Percentiles rank a stretch among this genome's conserved stretches.
phyloP scores from a whole-genome alignment of 331 rosid species.

The Acacia concinna region DNA sequence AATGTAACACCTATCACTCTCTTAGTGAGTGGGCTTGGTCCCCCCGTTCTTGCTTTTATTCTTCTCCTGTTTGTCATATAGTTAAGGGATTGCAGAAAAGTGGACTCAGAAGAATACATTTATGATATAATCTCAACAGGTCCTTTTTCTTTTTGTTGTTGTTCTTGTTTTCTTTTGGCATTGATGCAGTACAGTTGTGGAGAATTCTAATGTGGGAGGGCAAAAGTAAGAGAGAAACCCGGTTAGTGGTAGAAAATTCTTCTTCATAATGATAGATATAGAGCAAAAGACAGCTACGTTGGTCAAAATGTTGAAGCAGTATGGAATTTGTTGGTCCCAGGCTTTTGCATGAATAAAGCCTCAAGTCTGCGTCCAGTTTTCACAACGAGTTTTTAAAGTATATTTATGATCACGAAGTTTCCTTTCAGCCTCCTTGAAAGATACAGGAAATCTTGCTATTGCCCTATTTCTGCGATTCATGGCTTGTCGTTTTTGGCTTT shows the following conservation, averaged over 20 bases:
- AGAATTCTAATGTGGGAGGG: slow-evolving; percentile 18
- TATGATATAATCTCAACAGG: slow-evolving; percentile 9
- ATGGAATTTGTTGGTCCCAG: slow-evolving; percentile 36
- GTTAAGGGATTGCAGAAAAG: not conserved
- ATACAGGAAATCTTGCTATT: slow-evolving; percentile 10
- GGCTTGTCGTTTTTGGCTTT: slow-evolving; percentile 29
- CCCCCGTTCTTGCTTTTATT: slow-evolving; percentile 41
- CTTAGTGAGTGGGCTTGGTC: slow-evolving; percentile 54
- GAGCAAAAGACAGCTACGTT: slow-evolving; percentile 35
- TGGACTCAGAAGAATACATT: not conserved
- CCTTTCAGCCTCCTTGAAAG: slow-evolving; percentile 20
- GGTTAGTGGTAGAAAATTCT: slow-evolving; percentile 26
- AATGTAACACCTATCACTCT: slow-evolving; percentile 38
- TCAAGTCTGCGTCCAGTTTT: slow-evolving; percentile 24
- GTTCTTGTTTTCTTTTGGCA: not conserved
- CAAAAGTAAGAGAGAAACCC: not conserved
- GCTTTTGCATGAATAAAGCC: slow-evolving; percentile 25
- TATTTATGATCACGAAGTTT: slow-evolving; percentile 2
- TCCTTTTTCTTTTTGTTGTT: not conserved
- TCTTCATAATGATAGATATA: slow-evolving; percentile 17
- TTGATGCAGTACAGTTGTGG: slow-evolving; percentile 34
- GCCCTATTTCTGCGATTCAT: slow-evolving; percentile 17
- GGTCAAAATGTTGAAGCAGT: slow-evolving; percentile 25
- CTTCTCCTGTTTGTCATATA: slow-evolving; percentile 24
- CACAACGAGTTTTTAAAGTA: slow-evolving; percentile 18